These are phyloP conservation scores for Angomonas deanei DNA, from an alignment of 208 protist species.

Conservation along the genomic window DNA sequence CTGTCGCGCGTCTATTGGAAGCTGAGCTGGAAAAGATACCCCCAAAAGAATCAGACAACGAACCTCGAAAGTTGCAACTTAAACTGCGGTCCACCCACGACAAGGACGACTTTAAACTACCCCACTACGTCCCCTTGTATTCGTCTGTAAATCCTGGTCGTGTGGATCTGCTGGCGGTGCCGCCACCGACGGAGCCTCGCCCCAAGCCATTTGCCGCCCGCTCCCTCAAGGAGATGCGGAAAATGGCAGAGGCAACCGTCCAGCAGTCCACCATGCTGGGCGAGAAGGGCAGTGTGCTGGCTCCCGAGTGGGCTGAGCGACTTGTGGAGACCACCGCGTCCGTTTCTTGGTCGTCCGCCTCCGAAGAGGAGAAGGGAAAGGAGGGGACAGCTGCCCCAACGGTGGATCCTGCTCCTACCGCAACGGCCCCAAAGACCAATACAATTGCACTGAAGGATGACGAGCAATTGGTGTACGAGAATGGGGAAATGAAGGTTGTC, in stretches of 20 bases:
- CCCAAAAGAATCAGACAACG: too few relatives aligned
- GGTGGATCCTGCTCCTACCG: background rate
- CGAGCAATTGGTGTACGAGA: constrained; percentile 16
- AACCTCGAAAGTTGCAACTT: too few relatives aligned
- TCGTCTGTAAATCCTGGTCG: background rate
- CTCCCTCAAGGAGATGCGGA: background rate
- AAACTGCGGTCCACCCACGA: too few relatives aligned
- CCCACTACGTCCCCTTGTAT: too few relatives aligned
- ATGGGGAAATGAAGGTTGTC: constrained; percentile 14
- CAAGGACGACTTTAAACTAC: too few relatives aligned
- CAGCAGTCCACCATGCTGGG: background rate
- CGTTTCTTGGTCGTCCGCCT: background rate
- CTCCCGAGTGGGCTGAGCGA: background rate
- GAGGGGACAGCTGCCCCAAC: background rate
- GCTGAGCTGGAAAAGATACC: too few relatives aligned
- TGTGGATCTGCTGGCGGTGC: background rate
- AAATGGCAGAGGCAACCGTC: background rate
- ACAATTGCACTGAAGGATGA: constrained; percentile 5
- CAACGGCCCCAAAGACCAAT: background rate
- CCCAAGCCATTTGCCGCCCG: background rate
- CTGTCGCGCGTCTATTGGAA: too few relatives aligned
- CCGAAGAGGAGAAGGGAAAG: background rate
- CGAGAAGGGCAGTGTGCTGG: background rate
- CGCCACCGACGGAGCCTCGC: background rate
- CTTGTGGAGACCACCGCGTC: background rate